These are phyloP conservation scores for Linum trigynum DNA, from an alignment of 345 rosid genomes.

Conservation along the genomic window DNA sequence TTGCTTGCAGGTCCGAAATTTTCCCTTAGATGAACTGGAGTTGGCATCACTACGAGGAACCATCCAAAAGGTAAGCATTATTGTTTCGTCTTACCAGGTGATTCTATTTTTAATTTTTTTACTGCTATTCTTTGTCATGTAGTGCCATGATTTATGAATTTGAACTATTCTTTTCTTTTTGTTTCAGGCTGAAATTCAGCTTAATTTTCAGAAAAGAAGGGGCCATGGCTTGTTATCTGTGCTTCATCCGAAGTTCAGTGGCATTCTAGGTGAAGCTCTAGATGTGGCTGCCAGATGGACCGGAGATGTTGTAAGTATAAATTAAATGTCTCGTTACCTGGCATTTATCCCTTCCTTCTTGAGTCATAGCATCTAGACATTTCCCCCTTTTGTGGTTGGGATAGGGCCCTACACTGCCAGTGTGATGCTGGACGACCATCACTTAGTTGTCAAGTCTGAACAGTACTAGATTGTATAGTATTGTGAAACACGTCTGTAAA, in stretches of 20 bases:
- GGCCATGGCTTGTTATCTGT: constrained; percentile 91
- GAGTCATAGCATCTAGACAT: not conserved
- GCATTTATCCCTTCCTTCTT: not conserved
- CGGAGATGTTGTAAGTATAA: constrained; percentile 90
- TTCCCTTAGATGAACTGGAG: constrained; percentile 95
- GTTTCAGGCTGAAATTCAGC: constrained; percentile 91
- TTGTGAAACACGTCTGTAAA: not conserved
- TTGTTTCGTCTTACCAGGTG: not conserved
- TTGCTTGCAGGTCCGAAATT: constrained; percentile 61
- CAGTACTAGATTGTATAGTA: too few species aligned
- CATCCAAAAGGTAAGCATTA: constrained; percentile 59
- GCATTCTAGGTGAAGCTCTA: constrained; percentile 91
- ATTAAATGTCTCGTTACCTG: constrained; percentile 1
- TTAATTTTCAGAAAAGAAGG: constrained; percentile 87
- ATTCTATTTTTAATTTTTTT: not conserved
- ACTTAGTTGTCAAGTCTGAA: not conserved
- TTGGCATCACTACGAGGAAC: constrained; percentile 91
- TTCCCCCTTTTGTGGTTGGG: not conserved
- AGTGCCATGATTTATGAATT: constrained; percentile 1
- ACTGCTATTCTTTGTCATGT: not conserved
- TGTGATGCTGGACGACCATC: not conserved
- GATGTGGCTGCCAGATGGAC: constrained; percentile 96
- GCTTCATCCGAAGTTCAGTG: constrained; percentile 85
- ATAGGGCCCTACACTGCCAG: not conserved
- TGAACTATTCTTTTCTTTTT: constrained; percentile 13